Base-by-base conservation (phyloP, 495 filamentous ascomycete genomes). In the Schizothecium vesticola region DNA sequence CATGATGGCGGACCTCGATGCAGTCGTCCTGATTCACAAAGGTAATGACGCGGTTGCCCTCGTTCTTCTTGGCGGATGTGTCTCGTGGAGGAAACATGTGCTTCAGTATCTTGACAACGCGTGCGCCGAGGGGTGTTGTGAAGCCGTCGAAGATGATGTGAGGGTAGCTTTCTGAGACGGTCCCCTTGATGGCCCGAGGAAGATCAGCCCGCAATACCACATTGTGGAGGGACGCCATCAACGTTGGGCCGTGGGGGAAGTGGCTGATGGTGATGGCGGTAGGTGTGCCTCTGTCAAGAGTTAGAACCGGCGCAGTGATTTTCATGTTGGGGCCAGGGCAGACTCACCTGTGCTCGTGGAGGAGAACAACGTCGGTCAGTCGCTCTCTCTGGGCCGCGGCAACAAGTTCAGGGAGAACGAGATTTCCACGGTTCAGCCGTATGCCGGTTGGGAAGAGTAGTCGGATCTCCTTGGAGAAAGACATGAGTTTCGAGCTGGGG, bases 141-240 rank as follows among this genome's bases (percentile, higher is more conserved):
- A 99, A 99, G 12, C 92, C 92, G 74, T 99, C 95, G 70, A 99
- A 98, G 68, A 99, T 89, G 16, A 99, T 80, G 73, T 98, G 94
- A 0, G 95, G 95, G 72, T 97, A 99, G 60, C 87, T 89, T 81
- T 99, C 95, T 63, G 88, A 92, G 31, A 99, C 93, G 0, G 96
- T 99, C 31, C 95, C 95, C 63, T 91, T 85, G 26, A 91, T 86
- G 24, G 91, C 84, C 68, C 93, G 91, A 0, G 95, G 96, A 22
- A 99, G 94, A 80, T 98, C 96, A 66, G 93, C 91, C 33, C 95
- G 90, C 10, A 98, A 85, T 22, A 97, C 90, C 11, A 98, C 94
- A 71, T 99, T 98, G 78, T 97, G 93, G 12, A 99, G 82, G 2
- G 91, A 94, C 73, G 96, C 97, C 57, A 91, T 91, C 36, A 92